Conservation (phyloP, 179 eudicot species). For the Spergularia azorica region DNA sequence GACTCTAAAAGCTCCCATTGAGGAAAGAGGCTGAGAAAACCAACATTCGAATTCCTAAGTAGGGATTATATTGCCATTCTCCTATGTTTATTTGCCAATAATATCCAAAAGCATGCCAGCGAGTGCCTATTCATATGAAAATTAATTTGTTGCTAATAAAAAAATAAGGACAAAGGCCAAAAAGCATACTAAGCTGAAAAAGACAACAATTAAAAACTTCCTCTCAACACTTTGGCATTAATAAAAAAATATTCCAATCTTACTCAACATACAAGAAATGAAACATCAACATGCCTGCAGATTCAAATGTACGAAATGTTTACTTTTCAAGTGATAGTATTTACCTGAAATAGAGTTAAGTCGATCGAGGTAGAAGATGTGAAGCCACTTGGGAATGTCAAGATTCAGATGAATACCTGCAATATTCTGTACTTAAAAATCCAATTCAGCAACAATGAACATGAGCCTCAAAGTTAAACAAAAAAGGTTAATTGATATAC, state of each 20-base stretch:
- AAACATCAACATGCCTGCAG: background rate
- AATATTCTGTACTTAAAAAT: slow-evolving; percentile 60
- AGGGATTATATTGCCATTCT: slow-evolving; percentile 8
- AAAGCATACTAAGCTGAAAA: background rate
- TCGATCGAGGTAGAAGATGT: slow-evolving; percentile 68
- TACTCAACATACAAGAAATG: background rate
- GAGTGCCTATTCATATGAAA: background rate
- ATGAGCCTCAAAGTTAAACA: background rate
- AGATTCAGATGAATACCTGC: slow-evolving; percentile 84
- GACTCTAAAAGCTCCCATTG: background rate
- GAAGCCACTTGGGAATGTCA: slow-evolving; percentile 83
- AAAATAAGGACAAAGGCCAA: background rate
- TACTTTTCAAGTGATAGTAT: slow-evolving; percentile 17
- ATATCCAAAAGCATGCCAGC: background rate
- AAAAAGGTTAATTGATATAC: slow-evolving; percentile 7
- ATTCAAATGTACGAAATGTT: background rate
- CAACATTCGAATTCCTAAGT: background rate
- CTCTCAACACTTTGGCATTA: no score
- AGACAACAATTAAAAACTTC: background rate
- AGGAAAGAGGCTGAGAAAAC: background rate
- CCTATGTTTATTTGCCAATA: background rate
- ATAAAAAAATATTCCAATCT: background rate
- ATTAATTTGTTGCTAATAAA: background rate
- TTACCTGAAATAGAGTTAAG: slow-evolving; percentile 78
- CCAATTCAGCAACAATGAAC: slow-evolving; percentile 25